phyloP scores from a whole-genome alignment of 192 early-diverging fungal species.

The Coemansia sp. region DNA sequence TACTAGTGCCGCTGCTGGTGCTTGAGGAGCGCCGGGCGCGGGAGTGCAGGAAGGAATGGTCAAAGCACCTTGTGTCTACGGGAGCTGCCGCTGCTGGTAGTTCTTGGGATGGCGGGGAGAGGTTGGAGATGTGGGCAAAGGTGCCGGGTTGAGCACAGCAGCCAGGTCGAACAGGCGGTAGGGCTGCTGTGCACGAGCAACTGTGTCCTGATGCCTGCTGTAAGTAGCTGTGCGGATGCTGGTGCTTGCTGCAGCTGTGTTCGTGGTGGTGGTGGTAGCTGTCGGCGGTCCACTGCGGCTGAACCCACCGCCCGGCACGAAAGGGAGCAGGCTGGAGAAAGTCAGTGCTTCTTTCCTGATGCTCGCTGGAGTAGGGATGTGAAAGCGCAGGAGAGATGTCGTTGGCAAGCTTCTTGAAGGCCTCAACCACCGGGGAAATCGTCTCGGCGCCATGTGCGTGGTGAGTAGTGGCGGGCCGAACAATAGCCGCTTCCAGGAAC shows the following conservation, averaged over 20 bases:
- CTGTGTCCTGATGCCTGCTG: not conserved
- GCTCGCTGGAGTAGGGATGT: not conserved
- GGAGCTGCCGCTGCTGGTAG: slow-evolving; percentile 10
- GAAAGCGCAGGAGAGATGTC: slow-evolving; percentile 26
- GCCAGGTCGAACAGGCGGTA: slow-evolving; percentile 47
- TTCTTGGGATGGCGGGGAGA: slow-evolving; percentile 39
- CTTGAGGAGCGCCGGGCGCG: slow-evolving; percentile 16
- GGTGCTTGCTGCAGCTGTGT: not conserved
- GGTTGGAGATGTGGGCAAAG: slow-evolving; percentile 29
- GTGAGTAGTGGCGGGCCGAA: slow-evolving; percentile 18
- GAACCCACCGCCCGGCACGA: slow-evolving; percentile 11
- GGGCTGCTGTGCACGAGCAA: slow-evolving; percentile 5
- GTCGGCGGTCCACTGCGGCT: not conserved
- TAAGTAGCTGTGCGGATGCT: not conserved
- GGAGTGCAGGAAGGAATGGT: not conserved
- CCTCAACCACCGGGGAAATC: slow-evolving; percentile 13
- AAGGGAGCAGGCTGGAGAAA: slow-evolving; percentile 11
- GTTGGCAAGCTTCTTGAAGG: slow-evolving; percentile 30
- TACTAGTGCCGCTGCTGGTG: slow-evolving; percentile 16
- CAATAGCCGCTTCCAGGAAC: slow-evolving; percentile 43
- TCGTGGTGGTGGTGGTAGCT: not conserved
- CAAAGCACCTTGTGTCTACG: not conserved
- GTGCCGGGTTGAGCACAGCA: slow-evolving; percentile 27
- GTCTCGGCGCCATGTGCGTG: slow-evolving; percentile 5
- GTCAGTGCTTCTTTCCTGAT: not conserved